Conservation (phyloP, 371 early-diverging fungal species). For the Lichtheimia hyalospora region DNA sequence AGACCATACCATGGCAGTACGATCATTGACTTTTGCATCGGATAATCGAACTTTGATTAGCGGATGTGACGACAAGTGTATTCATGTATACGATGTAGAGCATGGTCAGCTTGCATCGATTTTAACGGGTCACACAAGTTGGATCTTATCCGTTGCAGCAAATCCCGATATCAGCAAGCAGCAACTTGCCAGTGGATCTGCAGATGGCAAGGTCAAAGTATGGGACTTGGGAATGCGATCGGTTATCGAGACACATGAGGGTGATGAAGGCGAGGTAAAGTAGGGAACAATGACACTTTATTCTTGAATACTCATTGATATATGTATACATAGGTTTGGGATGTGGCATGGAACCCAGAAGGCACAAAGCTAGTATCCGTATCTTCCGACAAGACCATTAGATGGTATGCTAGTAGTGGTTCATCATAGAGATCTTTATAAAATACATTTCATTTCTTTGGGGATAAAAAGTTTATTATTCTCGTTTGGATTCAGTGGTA, state of each 20-base stretch:
- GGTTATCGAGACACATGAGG: slow-evolving; percentile 80
- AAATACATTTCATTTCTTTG: too few relatives aligned
- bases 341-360: slow-evolving; percentile 76
- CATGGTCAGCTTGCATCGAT: slow-evolving; percentile 76
- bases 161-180: slow-evolving; percentile 66
- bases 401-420: slow-evolving; percentile 54
- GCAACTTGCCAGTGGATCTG: slow-evolving; percentile 72
- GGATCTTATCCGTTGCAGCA: slow-evolving; percentile 73
- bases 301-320: not conserved
- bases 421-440: slow-evolving; percentile 17
- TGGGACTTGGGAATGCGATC: slow-evolving; percentile 77
- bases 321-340: slow-evolving; percentile 58
- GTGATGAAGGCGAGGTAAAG: slow-evolving; percentile 73
- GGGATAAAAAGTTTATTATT: not conserved
- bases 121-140: slow-evolving; percentile 73
- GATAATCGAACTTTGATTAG: slow-evolving; percentile 73
- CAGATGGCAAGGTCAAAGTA: slow-evolving; percentile 78
- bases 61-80: slow-evolving; percentile 80
- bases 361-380: slow-evolving; percentile 75
- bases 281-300: not conserved
- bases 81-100: slow-evolving; percentile 82
- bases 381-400: slow-evolving; percentile 68
- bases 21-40: slow-evolving; percentile 71
- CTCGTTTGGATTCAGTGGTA: slow-evolving; percentile 10
- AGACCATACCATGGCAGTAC: slow-evolving; percentile 79